Base-by-base conservation (phyloP, 73 alveolate genomes). In the Tetrahymena elliotti region DNA sequence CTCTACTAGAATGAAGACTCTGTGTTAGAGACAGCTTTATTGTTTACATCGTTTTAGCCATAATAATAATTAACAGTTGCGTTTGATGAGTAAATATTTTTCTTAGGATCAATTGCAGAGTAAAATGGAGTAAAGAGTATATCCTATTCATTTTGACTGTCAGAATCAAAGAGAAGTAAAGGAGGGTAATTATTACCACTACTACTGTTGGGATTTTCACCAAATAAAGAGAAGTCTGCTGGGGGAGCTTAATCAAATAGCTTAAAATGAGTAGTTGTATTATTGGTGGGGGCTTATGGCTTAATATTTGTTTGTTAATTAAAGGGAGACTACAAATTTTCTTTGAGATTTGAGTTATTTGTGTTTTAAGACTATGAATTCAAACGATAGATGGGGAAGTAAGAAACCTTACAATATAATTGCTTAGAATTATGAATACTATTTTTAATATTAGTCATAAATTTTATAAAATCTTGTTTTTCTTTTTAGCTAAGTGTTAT, bases 281-380 rank as follows among this genome's bases (percentile, higher is more conserved):
- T 68, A n/a, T 35, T 68, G 88, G 88, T 68, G 88, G 88, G 88
- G 88, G 88, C 88, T 68, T 68, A 24, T n/a, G 88, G 88, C 88
- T 68, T 68, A 68, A 68, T 68, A 31, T 68, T 68, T 68, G 1
- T 10, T 68, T 68, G 36, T 31, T 68, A 68, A 68, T 68, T 68
- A 31, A 68, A 24, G 88, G 88, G 88, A 27, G 88, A 68, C 36
- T 68, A 31, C 36, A 68, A 68, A 68, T 68, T 68, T 27, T 68
- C 88, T 68, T 68, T 68, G 16, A 22, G n/a, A n/a, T 68, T 27
- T 27, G 88, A 31, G 36, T 68, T 68, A 68, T 68, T 68, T 68
- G 38, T n/a, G 36, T n/a, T n/a, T 27, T 68, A 6, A 27, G 88
- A 31, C 20, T 68, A 31, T 3, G 88, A 24, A 68, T 68, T 68